These are phyloP conservation scores for Fusarium sp. DNA, from an alignment of 2,329 filamentous ascomycete species.

Conservation along the genomic window DNA sequence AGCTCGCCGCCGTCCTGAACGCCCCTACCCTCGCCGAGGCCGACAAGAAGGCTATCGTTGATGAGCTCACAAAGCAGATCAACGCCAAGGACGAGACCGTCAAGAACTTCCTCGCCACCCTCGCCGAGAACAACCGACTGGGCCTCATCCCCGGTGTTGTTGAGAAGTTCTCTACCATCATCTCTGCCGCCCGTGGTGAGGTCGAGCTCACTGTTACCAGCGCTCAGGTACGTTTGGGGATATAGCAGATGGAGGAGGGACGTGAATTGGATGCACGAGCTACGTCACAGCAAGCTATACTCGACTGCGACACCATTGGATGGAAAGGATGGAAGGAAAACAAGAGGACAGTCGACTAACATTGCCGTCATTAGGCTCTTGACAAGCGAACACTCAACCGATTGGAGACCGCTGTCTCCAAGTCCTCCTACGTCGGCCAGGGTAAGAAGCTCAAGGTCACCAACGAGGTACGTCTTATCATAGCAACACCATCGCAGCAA, in stretches of 20 bases:
- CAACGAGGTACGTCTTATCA: constrained; percentile 73
- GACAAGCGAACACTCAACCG: constrained; percentile 87
- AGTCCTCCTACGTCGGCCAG: constrained; percentile 87
- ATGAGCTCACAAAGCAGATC: constrained; percentile 87
- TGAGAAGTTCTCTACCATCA: constrained; percentile 88
- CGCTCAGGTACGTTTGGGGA: constrained; percentile 75
- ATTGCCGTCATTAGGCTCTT: constrained; percentile 69
- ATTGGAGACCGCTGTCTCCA: constrained; percentile 87
- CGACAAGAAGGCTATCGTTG: constrained; percentile 89
- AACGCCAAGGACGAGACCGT: constrained; percentile 82
- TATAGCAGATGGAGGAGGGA: constrained; percentile 1
- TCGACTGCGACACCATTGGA: constrained; percentile 7
- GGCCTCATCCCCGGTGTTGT: constrained; percentile 83
- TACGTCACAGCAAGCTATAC: constrained; percentile 23
- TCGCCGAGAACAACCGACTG: constrained; percentile 97
- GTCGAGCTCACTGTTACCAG: constrained; percentile 92
- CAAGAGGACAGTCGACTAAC: constrained; percentile 36
- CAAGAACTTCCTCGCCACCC: constrained; percentile 91
- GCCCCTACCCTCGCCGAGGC: constrained; percentile 81
- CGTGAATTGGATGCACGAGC: constrained; percentile 14
- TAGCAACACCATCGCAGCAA: not conserved
- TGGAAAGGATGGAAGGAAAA: constrained; percentile 4
- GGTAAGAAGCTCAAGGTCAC: constrained; percentile 99
- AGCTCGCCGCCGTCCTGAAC: constrained; percentile 79
- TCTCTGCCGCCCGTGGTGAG: constrained; percentile 91